Evolutionary conservation across 2,329 filamentous ascomycete genomes (phyloP).

Genomic region (Leptographium galeiforme): DNA sequence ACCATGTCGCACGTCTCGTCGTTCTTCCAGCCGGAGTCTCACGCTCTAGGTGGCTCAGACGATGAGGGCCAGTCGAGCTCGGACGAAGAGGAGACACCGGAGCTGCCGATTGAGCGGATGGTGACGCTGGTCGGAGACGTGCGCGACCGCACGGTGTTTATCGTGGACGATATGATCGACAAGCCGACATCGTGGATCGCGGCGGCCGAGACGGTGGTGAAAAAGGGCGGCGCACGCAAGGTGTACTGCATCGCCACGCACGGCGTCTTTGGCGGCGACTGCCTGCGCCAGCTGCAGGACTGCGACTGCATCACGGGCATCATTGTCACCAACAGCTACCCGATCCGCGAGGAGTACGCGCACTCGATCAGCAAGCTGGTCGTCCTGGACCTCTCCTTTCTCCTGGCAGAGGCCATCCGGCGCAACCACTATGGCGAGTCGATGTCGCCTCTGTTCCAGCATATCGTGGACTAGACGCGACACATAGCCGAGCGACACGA

Average conservation of each 20-base stretch:
- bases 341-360: constrained; percentile 63
- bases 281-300: constrained; percentile 75
- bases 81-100: constrained; percentile 58
- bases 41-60: constrained; percentile 68
- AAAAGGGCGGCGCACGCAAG: constrained; percentile 78
- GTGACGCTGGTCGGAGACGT: constrained; percentile 97
- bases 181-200: constrained; percentile 95
- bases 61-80: constrained; percentile 76
- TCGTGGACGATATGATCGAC: constrained; percentile 98
- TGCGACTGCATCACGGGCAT: constrained; percentile 92
- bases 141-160: constrained; percentile 73
- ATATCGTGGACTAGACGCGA: constrained; percentile 36
- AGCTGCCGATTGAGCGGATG: constrained; percentile 76
- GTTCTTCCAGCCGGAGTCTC: constrained; percentile 54
- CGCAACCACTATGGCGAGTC: constrained; percentile 94
- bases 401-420: constrained; percentile 84
- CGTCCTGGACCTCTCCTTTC: constrained; percentile 74
- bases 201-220: constrained; percentile 90
- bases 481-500: not conserved
- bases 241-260: constrained; percentile 98
- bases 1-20: constrained; percentile 64
- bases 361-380: constrained; percentile 69
- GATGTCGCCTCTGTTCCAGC: constrained; percentile 56
- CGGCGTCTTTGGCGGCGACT: constrained; percentile 82
- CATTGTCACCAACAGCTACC: constrained; percentile 94